Conservation (phyloP, 2,329 filamentous ascomycete species). For the Microcera coccophila region DNA sequence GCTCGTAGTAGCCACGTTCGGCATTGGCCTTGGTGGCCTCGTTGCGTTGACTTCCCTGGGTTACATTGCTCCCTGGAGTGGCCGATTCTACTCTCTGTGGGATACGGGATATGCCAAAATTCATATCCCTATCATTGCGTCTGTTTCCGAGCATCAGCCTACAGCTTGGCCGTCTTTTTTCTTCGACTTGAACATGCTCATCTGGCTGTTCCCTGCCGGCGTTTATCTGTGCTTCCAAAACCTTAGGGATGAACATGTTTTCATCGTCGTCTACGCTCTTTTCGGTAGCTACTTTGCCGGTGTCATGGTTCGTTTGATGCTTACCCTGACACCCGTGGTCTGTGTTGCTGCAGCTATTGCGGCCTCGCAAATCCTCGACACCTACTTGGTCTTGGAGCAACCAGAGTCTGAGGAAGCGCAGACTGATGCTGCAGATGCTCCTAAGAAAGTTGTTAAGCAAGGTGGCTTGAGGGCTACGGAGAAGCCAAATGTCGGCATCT, state of each 20-base stretch:
- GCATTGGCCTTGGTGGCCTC: constrained; percentile 68
- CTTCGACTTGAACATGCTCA: constrained; percentile 96
- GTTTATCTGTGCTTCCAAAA: constrained; percentile 97
- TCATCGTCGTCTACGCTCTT: constrained; percentile 94
- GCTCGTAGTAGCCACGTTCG: constrained; percentile 70
- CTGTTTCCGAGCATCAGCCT: constrained; percentile 98
- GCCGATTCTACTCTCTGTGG: constrained; percentile 98
- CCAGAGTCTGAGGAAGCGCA: constrained; percentile 51
- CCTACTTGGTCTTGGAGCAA: constrained; percentile 66
- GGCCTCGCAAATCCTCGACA: constrained; percentile 82
- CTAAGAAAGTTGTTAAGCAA: constrained; percentile 54
- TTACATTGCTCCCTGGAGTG: constrained; percentile 94
- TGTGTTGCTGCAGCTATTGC: constrained; percentile 91
- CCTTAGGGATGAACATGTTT: constrained; percentile 93
- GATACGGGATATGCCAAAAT: constrained; percentile 99
- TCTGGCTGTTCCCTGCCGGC: constrained; percentile 98
- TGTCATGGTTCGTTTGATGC: constrained; percentile 99
- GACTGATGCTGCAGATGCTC: constrained; percentile 44
- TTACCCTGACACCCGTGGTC: constrained; percentile 92
- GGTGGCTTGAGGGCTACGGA: constrained; percentile 64
- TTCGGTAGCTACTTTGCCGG: constrained; percentile 97
- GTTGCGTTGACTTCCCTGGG: constrained; percentile 83
- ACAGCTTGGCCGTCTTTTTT: constrained; percentile 99
- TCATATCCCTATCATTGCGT: constrained; percentile 98
- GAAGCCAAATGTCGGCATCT: constrained; percentile 77